Evolutionary conservation across 345 rosid genomes (phyloP).

Genomic region (Geranium rotundifolium): DNA sequence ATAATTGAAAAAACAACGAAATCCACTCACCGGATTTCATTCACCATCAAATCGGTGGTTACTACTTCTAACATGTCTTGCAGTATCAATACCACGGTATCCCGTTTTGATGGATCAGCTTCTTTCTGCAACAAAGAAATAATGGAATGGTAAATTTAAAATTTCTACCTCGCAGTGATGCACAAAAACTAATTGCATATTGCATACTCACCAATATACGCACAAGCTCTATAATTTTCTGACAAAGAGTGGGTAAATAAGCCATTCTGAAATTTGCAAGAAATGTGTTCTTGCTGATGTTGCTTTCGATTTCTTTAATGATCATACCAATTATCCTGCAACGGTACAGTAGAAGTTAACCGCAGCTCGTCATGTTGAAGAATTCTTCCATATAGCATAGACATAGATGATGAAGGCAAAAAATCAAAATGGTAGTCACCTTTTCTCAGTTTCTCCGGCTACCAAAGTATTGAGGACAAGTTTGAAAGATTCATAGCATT

Average conservation of each 20-base stretch:
- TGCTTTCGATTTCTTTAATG: conserved; percentile 80
- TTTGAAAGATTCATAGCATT: conserved; percentile 93
- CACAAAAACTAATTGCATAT: neutral
- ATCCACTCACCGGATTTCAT: conserved; percentile 72
- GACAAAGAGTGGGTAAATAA: conserved; percentile 58
- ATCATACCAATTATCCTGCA: conserved; percentile 78
- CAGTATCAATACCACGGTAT: conserved; percentile 65
- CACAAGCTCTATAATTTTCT: conserved; percentile 83
- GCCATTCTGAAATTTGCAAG: conserved; percentile 87
- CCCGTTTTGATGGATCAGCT: conserved; percentile 57
- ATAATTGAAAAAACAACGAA: conserved; percentile 5
- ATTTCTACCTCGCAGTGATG: no score
- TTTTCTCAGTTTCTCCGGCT: conserved; percentile 88
- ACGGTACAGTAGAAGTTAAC: conserved; percentile 6
- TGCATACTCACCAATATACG: conserved; percentile 60
- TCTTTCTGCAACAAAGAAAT: conserved; percentile 56
- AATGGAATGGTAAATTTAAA: no score
- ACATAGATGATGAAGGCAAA: no score
- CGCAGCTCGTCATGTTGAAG: neutral
- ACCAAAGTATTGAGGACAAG: conserved; percentile 64
- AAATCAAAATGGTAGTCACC: conserved; percentile 26
- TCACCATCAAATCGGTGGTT: conserved; percentile 90
- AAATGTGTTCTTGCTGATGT: conserved; percentile 71
- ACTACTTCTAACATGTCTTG: conserved; percentile 96
- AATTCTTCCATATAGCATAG: no score